phyloP scores from a whole-genome alignment of 129 eudicot species.

The Ambrosia artemisiifolia region DNA sequence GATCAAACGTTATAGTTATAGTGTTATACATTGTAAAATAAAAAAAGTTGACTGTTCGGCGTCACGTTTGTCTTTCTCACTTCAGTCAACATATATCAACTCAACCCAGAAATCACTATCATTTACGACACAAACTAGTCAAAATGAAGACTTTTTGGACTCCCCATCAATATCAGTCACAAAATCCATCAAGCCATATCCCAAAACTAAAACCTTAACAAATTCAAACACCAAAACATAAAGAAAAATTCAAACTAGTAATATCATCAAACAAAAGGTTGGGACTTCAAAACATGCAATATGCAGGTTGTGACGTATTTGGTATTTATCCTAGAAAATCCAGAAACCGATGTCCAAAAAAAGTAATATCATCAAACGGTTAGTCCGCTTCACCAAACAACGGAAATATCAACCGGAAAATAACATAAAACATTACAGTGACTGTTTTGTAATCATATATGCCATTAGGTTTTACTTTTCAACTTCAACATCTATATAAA shows the following conservation, averaged over 20 bases:
- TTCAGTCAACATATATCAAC: neutral
- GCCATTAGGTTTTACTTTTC: neutral
- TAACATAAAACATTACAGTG: neutral
- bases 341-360: too few species aligned
- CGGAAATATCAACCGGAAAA: neutral
- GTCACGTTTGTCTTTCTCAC: neutral
- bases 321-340: too few species aligned
- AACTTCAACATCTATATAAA: too few species aligned
- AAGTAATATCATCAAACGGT: neutral
- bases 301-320: too few species aligned
- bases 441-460: constrained; percentile 8
- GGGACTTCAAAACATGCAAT: too few species aligned
- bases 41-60: neutral
- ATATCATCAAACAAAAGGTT: neutral
- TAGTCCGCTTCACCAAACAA: neutral
- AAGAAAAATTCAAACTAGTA: neutral
- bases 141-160: neutral
- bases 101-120: constrained; percentile 6
- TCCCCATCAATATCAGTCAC: neutral
- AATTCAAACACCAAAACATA: neutral
- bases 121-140: neutral
- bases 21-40: neutral
- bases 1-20: neutral
- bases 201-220: neutral
- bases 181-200: constrained; percentile 14